These are phyloP conservation scores for Septoria petroselini DNA, from an alignment of 2,329 filamentous ascomycete genomes.

Conservation along the genomic window DNA sequence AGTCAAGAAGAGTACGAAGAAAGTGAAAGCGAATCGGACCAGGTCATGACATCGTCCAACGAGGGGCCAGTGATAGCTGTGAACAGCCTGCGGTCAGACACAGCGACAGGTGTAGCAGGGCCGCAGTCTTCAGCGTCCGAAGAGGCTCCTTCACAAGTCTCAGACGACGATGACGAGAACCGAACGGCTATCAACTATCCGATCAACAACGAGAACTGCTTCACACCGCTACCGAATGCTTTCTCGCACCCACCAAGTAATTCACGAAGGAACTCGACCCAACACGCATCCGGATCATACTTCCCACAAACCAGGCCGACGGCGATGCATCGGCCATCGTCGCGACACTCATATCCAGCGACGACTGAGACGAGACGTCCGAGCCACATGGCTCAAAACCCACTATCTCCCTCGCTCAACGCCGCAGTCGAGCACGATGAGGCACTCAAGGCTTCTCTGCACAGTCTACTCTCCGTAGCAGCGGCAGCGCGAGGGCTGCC, in stretches of 20 bases:
- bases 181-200: conserved; percentile 73
- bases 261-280: conserved; percentile 50
- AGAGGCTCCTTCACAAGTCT: conserved; percentile 36
- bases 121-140: conserved; percentile 38
- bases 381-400: conserved; percentile 60
- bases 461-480: conserved; percentile 89
- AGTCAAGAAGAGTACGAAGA: conserved; percentile 95
- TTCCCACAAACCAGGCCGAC: conserved; percentile 41
- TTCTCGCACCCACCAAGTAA: conserved; percentile 77
- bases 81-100: conserved; percentile 33
- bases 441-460: conserved; percentile 86
- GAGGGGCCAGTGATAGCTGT: conserved; percentile 48
- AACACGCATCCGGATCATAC: conserved; percentile 47
- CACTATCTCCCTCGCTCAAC: conserved; percentile 71
- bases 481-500: conserved; percentile 80
- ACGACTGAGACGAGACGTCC: conserved; percentile 36
- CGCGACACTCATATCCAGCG: conserved; percentile 39
- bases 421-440: conserved; percentile 77
- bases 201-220: conserved; percentile 53
- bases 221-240: conserved; percentile 86
- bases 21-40: conserved; percentile 85
- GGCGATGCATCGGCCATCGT: conserved; percentile 26
- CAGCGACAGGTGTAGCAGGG: conserved; percentile 17
- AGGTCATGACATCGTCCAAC: conserved; percentile 61
- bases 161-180: conserved; percentile 66